These are phyloP conservation scores for Colletotrichum higginsianum DNA, from an alignment of 2,329 filamentous ascomycete genomes.

Conservation along the genomic window DNA sequence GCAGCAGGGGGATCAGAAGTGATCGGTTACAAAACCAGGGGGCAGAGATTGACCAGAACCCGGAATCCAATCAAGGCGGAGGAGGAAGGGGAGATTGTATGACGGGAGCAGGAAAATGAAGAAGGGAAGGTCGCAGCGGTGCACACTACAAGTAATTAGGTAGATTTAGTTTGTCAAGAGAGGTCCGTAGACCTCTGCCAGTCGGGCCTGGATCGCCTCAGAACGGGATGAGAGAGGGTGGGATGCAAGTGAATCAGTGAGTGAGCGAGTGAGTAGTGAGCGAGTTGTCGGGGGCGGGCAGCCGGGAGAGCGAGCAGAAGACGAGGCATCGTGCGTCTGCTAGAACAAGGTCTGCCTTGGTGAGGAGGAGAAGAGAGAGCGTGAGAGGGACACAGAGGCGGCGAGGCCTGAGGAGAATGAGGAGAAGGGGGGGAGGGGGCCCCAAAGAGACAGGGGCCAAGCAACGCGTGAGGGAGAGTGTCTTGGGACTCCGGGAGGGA, in stretches of 20 bases:
- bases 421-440: conserved; percentile 8
- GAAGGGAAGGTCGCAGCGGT: neutral
- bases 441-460: conserved; percentile 27
- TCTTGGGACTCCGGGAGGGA: neutral
- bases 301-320: neutral
- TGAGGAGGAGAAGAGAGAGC: neutral
- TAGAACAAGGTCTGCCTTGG: neutral
- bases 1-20: conserved; percentile 34
- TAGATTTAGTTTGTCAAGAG: neutral
- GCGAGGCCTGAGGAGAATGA: conserved; percentile 30
- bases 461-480: conserved; percentile 4
- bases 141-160: neutral
- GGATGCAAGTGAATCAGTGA: neutral
- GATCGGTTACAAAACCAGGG: conserved; percentile 39
- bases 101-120: conserved; percentile 22
- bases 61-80: conserved; percentile 34
- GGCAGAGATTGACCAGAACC: conserved; percentile 36
- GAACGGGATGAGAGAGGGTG: neutral
- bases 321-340: neutral
- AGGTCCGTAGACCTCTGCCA: neutral
- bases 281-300: neutral
- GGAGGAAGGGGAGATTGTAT: conserved; percentile 12
- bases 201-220: conserved; percentile 10
- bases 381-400: neutral
- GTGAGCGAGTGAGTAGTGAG: neutral